Evolutionary conservation across 2,329 filamentous ascomycete species (phyloP).

Genomic region (Penicillium sp.): DNA sequence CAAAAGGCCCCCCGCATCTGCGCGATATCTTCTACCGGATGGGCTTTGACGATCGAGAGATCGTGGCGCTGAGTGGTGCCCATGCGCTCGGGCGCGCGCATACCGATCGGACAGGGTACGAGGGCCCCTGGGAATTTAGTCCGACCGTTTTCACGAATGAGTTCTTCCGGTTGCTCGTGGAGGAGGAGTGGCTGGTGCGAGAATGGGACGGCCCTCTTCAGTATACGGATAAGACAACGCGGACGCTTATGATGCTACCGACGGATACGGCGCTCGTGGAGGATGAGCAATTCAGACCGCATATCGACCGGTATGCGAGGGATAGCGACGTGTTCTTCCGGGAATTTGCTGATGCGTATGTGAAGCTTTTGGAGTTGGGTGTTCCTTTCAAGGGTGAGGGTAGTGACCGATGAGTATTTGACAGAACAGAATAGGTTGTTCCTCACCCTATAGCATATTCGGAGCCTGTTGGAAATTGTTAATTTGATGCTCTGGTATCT

Average conservation of each 20-base stretch:
- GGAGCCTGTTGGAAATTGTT: too few relatives aligned
- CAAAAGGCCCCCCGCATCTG: slow-evolving; percentile 79
- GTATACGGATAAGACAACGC: slow-evolving; percentile 84
- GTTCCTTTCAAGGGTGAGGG: slow-evolving; percentile 80
- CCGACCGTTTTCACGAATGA: slow-evolving; percentile 93
- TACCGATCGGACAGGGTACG: slow-evolving; percentile 82
- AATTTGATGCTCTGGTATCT: too few relatives aligned
- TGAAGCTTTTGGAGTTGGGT: slow-evolving; percentile 89
- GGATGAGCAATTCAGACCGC: slow-evolving; percentile 82
- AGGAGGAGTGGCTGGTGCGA: slow-evolving; percentile 90
- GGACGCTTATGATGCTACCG: slow-evolving; percentile 95
- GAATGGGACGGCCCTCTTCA: slow-evolving; percentile 93
- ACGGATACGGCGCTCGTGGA: slow-evolving; percentile 85
- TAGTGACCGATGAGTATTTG: slow-evolving; percentile 66
- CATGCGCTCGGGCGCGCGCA: slow-evolving; percentile 92
- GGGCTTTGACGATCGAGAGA: slow-evolving; percentile 97
- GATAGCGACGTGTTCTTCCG: slow-evolving; percentile 91
- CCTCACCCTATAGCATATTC: too few relatives aligned
- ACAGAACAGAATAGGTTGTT: slow-evolving; percentile 52
- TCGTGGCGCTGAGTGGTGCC: slow-evolving; percentile 84
- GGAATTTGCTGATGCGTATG: slow-evolving; percentile 79
- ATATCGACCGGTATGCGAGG: slow-evolving; percentile 86
- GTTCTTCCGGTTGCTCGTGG: slow-evolving; percentile 83
- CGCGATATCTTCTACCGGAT: slow-evolving; percentile 93
- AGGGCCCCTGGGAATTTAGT: slow-evolving; percentile 90